Evolutionary conservation across 2,329 filamentous ascomycete species (phyloP).

Genomic region (Sporothrix pallida): DNA sequence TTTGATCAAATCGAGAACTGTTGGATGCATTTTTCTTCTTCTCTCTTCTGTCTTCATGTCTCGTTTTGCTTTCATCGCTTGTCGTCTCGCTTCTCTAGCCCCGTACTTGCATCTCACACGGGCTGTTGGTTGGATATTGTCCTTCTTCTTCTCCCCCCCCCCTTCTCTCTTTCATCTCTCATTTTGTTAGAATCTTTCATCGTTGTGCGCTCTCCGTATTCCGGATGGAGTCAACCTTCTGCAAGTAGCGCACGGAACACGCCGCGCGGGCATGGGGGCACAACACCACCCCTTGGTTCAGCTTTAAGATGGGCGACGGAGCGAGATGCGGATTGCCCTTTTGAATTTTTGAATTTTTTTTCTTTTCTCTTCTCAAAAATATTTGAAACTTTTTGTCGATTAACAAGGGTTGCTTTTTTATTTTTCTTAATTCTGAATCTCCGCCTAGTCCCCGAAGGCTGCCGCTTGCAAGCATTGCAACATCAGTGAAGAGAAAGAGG

Average conservation of each 20-base stretch:
- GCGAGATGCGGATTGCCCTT: conserved; percentile 21
- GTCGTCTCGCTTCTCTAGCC: background rate
- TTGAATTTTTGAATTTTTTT: background rate
- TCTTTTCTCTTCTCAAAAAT: background rate
- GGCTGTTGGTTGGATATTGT: conserved; percentile 2
- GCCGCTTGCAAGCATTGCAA: conserved; percentile 13
- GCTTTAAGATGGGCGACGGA: conserved; percentile 23
- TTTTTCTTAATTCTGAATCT: conserved; percentile 16
- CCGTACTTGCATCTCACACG: background rate
- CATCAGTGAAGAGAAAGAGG: background rate
- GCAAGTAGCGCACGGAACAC: conserved; percentile 27
- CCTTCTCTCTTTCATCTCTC: too few species aligned
- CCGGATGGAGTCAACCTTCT: conserved; percentile 17
- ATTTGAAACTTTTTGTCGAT: background rate
- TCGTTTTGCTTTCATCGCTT: conserved; percentile 1
- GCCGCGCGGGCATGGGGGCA: conserved; percentile 20
- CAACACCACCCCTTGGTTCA: conserved; percentile 19
- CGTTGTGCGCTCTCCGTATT: background rate
- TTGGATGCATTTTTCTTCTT: background rate
- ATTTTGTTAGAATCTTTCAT: background rate
- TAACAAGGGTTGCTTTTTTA: background rate
- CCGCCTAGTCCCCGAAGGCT: conserved; percentile 14
- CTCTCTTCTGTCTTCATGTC: background rate
- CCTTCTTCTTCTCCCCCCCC: too few species aligned
- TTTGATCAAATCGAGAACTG: background rate